Percentiles rank a stretch among this genome's conserved stretches.
These are phyloP conservation scores for Hypoxylon crocopeplum DNA, from an alignment of 495 filamentous ascomycete genomes.

Conservation along the genomic window DNA sequence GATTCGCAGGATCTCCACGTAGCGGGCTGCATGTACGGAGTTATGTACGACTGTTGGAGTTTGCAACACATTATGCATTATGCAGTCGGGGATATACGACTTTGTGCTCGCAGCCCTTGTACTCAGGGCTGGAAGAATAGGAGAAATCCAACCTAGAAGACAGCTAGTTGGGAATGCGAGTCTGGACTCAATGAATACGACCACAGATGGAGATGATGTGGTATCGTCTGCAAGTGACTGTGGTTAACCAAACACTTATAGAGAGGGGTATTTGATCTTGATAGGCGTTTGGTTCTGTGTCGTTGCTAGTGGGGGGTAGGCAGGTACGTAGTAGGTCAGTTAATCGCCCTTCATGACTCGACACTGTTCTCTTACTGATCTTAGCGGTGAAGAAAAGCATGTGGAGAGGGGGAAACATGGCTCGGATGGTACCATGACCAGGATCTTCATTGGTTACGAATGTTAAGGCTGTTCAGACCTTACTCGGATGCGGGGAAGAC, in stretches of 20 bases:
- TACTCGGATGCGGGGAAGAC: neutral
- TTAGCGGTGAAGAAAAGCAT: conserved; percentile 19
- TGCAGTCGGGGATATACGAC: conserved; percentile 7
- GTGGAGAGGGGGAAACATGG: conserved; percentile 1
- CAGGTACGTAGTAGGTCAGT: conserved; percentile 9
- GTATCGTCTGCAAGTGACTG: conserved; percentile 31
- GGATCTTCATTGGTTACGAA: conserved; percentile 24
- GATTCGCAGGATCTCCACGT: conserved; percentile 1
- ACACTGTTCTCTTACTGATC: conserved; percentile 22
- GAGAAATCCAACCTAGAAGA: neutral
- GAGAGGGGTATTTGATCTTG: conserved; percentile 16
- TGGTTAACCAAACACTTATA: conserved; percentile 15
- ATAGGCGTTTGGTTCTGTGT: conserved; percentile 13
- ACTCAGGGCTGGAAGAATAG: neutral
- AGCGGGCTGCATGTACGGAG: neutral
- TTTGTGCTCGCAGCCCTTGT: neutral
- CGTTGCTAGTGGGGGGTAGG: neutral
- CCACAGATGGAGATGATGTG: conserved; percentile 7
- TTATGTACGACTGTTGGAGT: neutral
- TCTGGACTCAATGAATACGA: conserved; percentile 11
- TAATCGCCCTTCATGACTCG: conserved; percentile 3
- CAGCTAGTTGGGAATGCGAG: neutral
- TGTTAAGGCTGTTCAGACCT: neutral
- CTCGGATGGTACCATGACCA: neutral
- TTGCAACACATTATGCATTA: conserved; percentile 11